A percentile compares a stretch with the other conserved stretches of the same genome.
phyloP scores from a whole-genome alignment of 2,329 filamentous ascomycete genomes.

The Neonectria neomacrospora region DNA sequence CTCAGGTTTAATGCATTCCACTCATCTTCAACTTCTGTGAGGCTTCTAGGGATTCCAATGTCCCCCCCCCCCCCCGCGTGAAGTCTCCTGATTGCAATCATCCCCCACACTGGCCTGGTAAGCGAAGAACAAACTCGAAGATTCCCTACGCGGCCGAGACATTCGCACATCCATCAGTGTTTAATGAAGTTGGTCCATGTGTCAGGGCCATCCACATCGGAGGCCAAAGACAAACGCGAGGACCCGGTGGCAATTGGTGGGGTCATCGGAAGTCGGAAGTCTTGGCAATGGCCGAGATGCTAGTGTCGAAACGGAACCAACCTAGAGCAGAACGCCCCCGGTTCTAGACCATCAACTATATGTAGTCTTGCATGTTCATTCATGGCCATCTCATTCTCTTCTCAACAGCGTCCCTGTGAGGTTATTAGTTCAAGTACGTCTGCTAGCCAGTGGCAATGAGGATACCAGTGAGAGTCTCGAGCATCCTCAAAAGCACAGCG shows the following conservation, averaged over 20 bases:
- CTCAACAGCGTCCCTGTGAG: background rate
- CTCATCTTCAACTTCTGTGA: background rate
- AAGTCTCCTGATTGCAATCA: no score
- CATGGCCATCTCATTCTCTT: background rate
- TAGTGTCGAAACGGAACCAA: background rate
- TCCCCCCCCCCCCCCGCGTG: no score
- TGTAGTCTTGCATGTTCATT: background rate
- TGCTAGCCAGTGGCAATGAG: conserved; percentile 21
- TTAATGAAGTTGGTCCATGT: background rate
- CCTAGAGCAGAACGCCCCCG: background rate
- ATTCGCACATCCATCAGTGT: background rate
- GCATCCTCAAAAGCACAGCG: conserved; percentile 19
- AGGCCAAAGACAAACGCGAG: background rate
- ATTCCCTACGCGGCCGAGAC: background rate
- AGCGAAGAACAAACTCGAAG: no score
- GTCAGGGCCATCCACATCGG: background rate
- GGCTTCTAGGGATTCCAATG: no score
- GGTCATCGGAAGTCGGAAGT: background rate
- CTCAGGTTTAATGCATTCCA: background rate
- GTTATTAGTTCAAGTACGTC: background rate
- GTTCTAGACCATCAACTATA: background rate
- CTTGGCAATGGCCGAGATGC: background rate
- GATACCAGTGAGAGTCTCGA: conserved; percentile 10
- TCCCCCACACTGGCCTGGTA: no score
- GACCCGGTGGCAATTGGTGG: background rate